Evolutionary conservation across 106 monocot species (phyloP), one percentile per base, ranked within the genome.

Genomic region (Dioscorea dumetorum): DNA sequence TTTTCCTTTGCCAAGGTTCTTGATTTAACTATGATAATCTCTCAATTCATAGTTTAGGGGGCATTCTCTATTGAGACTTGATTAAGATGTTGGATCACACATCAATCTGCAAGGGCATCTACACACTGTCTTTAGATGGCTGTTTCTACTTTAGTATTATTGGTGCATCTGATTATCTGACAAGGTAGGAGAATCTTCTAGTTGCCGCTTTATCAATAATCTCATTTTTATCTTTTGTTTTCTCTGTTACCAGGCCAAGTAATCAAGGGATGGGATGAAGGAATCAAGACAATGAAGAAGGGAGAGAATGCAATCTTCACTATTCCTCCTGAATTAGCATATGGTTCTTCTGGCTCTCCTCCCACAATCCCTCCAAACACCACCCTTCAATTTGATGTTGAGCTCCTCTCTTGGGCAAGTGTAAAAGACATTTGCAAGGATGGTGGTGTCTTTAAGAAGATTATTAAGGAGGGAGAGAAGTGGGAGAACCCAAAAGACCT

Each of bases 401-500:
- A 91, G 77, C 59, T 87, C 35, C 81, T 91, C 3, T 90, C 90
- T 8, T 90, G 90, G 90, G 64, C 85, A 1, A 90, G 85, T 17
- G 83, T 90, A 8, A 90, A 83, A 70, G 90, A 90, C 60, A 85
- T 85, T 1, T 85, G 83, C 70, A 90, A 90, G 67, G 90, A 90
- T 76, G 85, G 90, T 23, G 89, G 89, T 2, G 66, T 90, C 20
- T 72, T 85, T 59, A 90, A 90, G 82, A 90, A 85, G 57, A 78
- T 90, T 12, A 4, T 90, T 5, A 72, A 50, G 22, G 90, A 85
- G 67, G 90, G 90, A 22, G 85, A 90, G 61, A 90, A 90, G 34
- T 90, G 85, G 90, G 85, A 90, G 70, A 90, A 85, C 63, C 90
- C 90, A 15, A 90, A 90, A 67, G 90, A 90, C 61, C 80, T 67